These are phyloP conservation scores for Naganishia onofrii DNA, from an alignment of 768 basidiomycete species.

Conservation along the genomic window DNA sequence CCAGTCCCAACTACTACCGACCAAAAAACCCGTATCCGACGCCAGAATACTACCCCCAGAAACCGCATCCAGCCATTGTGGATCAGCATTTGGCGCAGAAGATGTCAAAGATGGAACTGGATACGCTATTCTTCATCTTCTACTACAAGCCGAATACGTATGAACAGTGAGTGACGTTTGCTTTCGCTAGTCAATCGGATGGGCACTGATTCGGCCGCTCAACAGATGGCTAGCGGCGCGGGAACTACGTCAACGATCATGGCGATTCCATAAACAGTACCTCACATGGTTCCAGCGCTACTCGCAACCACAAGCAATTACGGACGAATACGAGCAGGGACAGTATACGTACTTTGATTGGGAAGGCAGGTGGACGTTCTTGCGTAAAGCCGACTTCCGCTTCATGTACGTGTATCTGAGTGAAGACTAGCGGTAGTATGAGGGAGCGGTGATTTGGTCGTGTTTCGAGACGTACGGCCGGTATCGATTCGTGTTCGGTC, in stretches of 20 bases:
- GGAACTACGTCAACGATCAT: conserved; percentile 93
- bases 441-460: too few relatives aligned
- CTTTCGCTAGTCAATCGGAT: background rate
- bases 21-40: conserved; percentile 88
- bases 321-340: conserved; percentile 98
- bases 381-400: conserved; percentile 96
- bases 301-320: conserved; percentile 95
- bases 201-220: background rate
- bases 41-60: conserved; percentile 91
- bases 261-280: conserved; percentile 99
- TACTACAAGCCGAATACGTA: conserved; percentile 97
- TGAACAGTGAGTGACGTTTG: conserved; percentile 71
- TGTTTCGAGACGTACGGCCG: too few relatives aligned
- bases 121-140: conserved; percentile 97
- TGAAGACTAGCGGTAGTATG: conserved; percentile 9
- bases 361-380: conserved; percentile 98
- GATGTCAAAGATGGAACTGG: conserved; percentile 88
- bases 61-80: conserved; percentile 64
- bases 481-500: background rate
- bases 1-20: conserved; percentile 92
- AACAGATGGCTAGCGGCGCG: conserved; percentile 87
- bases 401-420: conserved; percentile 50
- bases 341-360: conserved; percentile 99
- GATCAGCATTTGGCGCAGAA: conserved; percentile 64
- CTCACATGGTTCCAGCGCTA: conserved; percentile 99